Base-by-base conservation (phyloP, 2,329 filamentous ascomycete genomes). In the Gnomoniopsis sp. region DNA sequence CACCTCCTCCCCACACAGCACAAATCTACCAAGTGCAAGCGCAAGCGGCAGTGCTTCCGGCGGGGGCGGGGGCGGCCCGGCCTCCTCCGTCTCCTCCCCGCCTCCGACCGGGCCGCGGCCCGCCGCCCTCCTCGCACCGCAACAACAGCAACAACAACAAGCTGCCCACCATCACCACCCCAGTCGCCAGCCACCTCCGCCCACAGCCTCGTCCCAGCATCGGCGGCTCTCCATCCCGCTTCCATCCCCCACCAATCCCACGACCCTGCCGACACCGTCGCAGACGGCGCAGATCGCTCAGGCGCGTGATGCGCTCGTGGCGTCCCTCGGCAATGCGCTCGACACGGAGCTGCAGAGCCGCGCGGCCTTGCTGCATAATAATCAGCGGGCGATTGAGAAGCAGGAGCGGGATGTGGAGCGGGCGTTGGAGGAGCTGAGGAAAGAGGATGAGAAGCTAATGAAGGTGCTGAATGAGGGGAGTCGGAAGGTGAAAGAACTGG, bases 301-400 rank as follows among this genome's bases (percentile, higher is more conserved):
- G 68, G 84, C 85, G 43, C 83, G 85, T 63, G 71, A 76, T 33
- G 84, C 83, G 10, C 77, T 88, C 54, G 76, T 86, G 36, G 85
- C 85, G 22, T 82, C 81, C 49, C 80, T 92, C 54, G 87, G 87
- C 67, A 87, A 88, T 70, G 83, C 87, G 65, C 79, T 92, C 64
- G 88, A 91, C 75, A 75, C 79, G 49, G 82, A 88, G 67, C 82
- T 93, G 52, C 82, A 85, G 64, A 81, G 82, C 58, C 88, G 89
- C 62, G 90, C 89, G 17, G 72, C 78, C 17, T 82, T 87, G 63
- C 78, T 95, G 53, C 89, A 93, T 76, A 72, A 77, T 56, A 92
- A 92, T 73, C 81, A 84, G 21, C 75, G 79, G 19, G 84, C 83
- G 19, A 84, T 93, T 52, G 77, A 79, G 43, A 80, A 77, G 68